These are phyloP conservation scores for Perkinsus marinus DNA, from an alignment of 169 alveolate genomes.

Conservation along the genomic window DNA sequence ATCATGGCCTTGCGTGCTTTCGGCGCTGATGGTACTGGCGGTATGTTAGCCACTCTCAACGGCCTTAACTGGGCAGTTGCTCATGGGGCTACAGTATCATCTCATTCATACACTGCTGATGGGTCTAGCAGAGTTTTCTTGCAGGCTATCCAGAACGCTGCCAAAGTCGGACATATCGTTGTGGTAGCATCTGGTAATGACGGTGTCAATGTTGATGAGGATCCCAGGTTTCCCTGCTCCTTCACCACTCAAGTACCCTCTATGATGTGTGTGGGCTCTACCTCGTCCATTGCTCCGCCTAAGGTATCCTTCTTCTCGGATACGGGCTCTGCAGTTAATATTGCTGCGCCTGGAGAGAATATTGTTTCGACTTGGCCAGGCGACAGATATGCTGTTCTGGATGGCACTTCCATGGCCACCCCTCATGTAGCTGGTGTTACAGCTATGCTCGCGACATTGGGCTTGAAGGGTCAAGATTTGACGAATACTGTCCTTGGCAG, in stretches of 20 bases:
- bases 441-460: neutral
- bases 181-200: slow-evolving; percentile 30
- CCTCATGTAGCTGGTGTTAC: slow-evolving; percentile 28
- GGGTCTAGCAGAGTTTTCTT: slow-evolving; percentile 15
- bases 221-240: slow-evolving; percentile 29
- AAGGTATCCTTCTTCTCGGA: slow-evolving; percentile 22
- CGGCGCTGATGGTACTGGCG: slow-evolving; percentile 23
- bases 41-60: slow-evolving; percentile 19
- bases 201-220: slow-evolving; percentile 12
- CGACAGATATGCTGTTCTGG: slow-evolving; percentile 13
- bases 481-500: neutral
- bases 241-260: slow-evolving; percentile 20
- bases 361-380: slow-evolving; percentile 21
- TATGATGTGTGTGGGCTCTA: slow-evolving; percentile 11
- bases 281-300: neutral
- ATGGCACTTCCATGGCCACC: slow-evolving; percentile 33
- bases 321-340: slow-evolving; percentile 23
- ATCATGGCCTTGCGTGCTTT: slow-evolving; percentile 25
- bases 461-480: neutral
- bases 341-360: slow-evolving; percentile 33
- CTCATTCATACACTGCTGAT: slow-evolving; percentile 21
- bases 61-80: slow-evolving; percentile 24
- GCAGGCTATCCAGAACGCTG: slow-evolving; percentile 26
- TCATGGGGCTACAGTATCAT: slow-evolving; percentile 17
- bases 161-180: slow-evolving; percentile 15